These are phyloP conservation scores for Inosperma sp. DNA, from an alignment of 768 basidiomycete species.

Conservation along the genomic window DNA sequence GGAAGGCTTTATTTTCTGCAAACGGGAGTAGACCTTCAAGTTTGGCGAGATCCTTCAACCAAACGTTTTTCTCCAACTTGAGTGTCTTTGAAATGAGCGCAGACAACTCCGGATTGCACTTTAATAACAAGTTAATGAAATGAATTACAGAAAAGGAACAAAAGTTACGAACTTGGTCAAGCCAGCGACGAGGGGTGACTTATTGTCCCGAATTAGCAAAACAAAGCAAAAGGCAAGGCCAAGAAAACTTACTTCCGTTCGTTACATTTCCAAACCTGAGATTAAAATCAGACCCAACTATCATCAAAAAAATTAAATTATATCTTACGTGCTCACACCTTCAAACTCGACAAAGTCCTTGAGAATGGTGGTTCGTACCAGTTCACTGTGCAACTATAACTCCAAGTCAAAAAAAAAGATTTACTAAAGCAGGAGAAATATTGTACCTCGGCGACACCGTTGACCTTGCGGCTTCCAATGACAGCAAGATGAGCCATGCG, in stretches of 20 bases:
- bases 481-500: slow-evolving; percentile 91
- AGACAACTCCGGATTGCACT: slow-evolving; percentile 89
- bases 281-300: slow-evolving; percentile 6
- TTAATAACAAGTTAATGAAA: not conserved
- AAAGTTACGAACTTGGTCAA: slow-evolving; percentile 53
- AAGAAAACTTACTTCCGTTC: slow-evolving; percentile 77
- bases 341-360: slow-evolving; percentile 94
- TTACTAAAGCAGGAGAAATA: not conserved
- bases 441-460: slow-evolving; percentile 87
- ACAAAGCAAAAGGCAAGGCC: not conserved
- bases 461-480: slow-evolving; percentile 82
- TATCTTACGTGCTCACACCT: slow-evolving; percentile 71
- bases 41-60: slow-evolving; percentile 80
- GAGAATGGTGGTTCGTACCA: slow-evolving; percentile 77
- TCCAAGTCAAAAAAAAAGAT: not conserved
- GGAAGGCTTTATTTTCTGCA: slow-evolving; percentile 70
- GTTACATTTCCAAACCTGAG: slow-evolving; percentile 84
- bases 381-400: slow-evolving; percentile 75
- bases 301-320: not conserved
- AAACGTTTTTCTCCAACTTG: slow-evolving; percentile 64
- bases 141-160: not conserved
- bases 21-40: slow-evolving; percentile 74
- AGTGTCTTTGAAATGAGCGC: slow-evolving; percentile 81
- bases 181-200: slow-evolving; percentile 93
- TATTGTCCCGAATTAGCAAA: not conserved